Conservation (phyloP, 2,329 filamentous ascomycete genomes). For the Penicillium sp. region DNA sequence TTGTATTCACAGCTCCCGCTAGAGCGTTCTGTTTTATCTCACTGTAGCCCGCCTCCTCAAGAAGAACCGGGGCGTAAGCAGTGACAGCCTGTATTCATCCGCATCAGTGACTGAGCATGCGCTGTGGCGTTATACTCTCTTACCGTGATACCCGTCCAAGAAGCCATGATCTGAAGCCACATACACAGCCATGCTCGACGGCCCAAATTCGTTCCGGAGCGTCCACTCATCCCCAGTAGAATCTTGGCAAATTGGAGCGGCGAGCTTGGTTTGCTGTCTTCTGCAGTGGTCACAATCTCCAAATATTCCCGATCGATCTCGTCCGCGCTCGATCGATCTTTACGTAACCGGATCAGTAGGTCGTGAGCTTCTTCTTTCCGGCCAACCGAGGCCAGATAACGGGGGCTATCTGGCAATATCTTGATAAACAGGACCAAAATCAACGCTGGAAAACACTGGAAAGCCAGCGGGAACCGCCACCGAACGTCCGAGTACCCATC, state of each 20-base stretch:
- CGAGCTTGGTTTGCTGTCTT: conserved; percentile 34
- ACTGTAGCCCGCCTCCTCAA: conserved; percentile 37
- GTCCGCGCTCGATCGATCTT: conserved; percentile 17
- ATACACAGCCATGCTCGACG: conserved; percentile 45
- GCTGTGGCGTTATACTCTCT: conserved; percentile 5
- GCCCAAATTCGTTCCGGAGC: conserved; percentile 33
- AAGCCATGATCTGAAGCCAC: conserved; percentile 46
- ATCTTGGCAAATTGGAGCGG: conserved; percentile 42
- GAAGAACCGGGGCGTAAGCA: conserved; percentile 32
- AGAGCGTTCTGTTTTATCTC: conserved; percentile 45
- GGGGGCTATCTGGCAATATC: conserved; percentile 34
- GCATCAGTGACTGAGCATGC: conserved; percentile 21
- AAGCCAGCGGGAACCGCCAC: conserved; percentile 36
- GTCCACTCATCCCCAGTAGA: conserved; percentile 34
- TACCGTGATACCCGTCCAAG: conserved; percentile 47
- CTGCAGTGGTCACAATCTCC: conserved; percentile 36
- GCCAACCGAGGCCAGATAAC: conserved; percentile 33
- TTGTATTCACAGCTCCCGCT: conserved; percentile 52
- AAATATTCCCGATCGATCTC: conserved; percentile 34
- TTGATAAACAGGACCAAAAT: conserved; percentile 31
- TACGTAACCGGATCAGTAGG: conserved; percentile 40
- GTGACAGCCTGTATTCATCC: conserved; percentile 32
- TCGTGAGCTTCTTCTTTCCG: conserved; percentile 49
- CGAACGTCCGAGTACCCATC: conserved; percentile 33
- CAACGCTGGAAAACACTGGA: conserved; percentile 34